These are phyloP conservation scores for Cornus kousa DNA, from an alignment of 148 eudicot genomes.

Conservation along the genomic window DNA sequence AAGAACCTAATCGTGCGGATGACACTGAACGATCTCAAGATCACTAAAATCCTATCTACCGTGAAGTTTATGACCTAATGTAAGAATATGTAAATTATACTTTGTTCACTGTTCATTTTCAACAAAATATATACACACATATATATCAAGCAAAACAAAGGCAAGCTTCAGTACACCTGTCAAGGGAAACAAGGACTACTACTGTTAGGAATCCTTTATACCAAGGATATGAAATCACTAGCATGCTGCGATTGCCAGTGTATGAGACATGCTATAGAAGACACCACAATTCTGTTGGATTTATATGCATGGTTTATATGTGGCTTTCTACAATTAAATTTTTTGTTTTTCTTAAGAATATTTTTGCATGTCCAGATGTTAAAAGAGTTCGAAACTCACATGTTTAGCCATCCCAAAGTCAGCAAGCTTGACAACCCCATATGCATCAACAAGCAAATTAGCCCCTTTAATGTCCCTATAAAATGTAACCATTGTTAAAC, in stretches of 20 bases:
- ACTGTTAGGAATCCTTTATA: neutral
- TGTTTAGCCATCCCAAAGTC: constrained; percentile 98
- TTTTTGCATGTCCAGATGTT: constrained; percentile 5
- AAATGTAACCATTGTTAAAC: neutral
- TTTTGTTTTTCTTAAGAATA: neutral
- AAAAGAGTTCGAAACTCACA: constrained; percentile 19
- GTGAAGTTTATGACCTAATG: too few relatives aligned
- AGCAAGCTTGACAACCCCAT: constrained; percentile 96
- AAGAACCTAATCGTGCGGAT: neutral
- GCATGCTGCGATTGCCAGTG: neutral
- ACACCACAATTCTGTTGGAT: neutral
- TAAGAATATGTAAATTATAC: too few relatives aligned
- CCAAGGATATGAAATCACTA: neutral
- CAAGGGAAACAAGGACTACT: neutral
- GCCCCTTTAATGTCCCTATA: constrained; percentile 95
- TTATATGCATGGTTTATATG: neutral
- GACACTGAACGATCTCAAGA: neutral
- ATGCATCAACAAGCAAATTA: constrained; percentile 87
- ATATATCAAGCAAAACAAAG: neutral
- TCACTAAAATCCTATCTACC: neutral
- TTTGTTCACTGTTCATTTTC: neutral
- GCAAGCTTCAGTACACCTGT: neutral
- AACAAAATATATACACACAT: too few relatives aligned
- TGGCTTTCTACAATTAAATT: neutral
- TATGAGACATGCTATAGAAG: neutral